Conservation (phyloP, 192 early-diverging fungal species). For the Cetraspora pellucida region DNA sequence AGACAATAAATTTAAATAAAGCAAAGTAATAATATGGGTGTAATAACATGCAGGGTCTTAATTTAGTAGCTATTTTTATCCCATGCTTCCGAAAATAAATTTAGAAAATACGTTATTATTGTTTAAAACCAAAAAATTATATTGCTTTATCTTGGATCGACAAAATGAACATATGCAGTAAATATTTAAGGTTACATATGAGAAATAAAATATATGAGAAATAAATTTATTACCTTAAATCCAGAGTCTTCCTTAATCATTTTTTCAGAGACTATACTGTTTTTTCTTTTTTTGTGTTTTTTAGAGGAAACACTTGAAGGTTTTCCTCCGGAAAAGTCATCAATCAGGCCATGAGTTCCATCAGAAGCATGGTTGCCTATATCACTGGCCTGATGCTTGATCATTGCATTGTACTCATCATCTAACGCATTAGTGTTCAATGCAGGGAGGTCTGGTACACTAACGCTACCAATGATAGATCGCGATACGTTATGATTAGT, state of each 20-base stretch:
- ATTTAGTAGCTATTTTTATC: neutral
- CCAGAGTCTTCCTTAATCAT: constrained; percentile 5
- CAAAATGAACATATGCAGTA: neutral
- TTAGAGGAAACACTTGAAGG: neutral
- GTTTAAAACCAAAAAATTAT: too few species aligned
- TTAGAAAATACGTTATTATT: too few species aligned
- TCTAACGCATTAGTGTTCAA: neutral
- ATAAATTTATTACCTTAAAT: constrained; percentile 1
- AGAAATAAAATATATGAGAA: neutral
- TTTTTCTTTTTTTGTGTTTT: constrained; percentile 24
- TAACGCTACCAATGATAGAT: constrained; percentile 10
- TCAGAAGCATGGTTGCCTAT: neutral
- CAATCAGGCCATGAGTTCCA: neutral
- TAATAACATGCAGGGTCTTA: neutral
- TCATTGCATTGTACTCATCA: constrained; percentile 21
- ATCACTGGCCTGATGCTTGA: neutral
- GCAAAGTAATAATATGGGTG: neutral
- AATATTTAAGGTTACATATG: neutral
- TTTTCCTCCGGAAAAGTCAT: constrained; percentile 1
- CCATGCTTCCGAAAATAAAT: neutral
- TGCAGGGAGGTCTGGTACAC: constrained; percentile 21
- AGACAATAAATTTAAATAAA: neutral
- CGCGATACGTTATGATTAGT: constrained; percentile 13
- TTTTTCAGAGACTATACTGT: neutral
- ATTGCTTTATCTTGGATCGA: neutral